Conservation (phyloP, 352 stramenopile genomes). For the Phytophthora nicotianae region DNA sequence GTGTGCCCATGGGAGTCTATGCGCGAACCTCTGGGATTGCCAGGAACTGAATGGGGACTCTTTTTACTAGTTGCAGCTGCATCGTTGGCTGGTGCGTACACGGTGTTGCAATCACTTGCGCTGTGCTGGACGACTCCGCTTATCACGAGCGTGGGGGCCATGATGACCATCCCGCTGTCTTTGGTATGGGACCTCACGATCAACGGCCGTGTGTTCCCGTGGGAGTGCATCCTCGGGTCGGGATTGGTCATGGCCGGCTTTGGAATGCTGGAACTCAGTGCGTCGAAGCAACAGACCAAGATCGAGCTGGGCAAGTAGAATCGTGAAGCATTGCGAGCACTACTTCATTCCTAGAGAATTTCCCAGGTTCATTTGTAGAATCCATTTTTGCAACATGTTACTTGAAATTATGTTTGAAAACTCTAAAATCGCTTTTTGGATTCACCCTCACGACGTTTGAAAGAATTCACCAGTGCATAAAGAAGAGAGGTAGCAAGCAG, state of each 20-base stretch:
- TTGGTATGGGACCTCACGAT: conserved; percentile 46
- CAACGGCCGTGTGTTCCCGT: conserved; percentile 48
- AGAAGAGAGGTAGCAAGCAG: too few relatives aligned
- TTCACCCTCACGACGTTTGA: too few relatives aligned
- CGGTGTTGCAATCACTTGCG: background rate
- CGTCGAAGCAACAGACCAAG: background rate
- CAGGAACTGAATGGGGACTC: background rate
- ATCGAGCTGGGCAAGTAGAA: background rate
- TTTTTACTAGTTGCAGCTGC: background rate
- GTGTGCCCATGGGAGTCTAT: background rate
- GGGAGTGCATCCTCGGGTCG: conserved; percentile 53
- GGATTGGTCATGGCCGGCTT: conserved; percentile 58
- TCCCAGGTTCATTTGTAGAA: too few relatives aligned
- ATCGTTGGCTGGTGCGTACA: background rate
- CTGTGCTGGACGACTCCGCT: conserved; percentile 56
- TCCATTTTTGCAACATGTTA: too few relatives aligned
- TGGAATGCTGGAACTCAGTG: conserved; percentile 35
- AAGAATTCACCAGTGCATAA: too few relatives aligned
- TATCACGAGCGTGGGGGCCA: conserved; percentile 58
- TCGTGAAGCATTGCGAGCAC: too few relatives aligned
- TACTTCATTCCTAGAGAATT: too few relatives aligned
- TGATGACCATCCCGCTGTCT: conserved; percentile 65
- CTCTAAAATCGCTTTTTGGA: too few relatives aligned
- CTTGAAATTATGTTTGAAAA: too few relatives aligned
- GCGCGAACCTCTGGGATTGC: background rate